Evolutionary conservation across 805 yeast genomes (phyloP), one percentile per base, ranked within the genome.

Genomic region (Starmerella stigmatis): DNA sequence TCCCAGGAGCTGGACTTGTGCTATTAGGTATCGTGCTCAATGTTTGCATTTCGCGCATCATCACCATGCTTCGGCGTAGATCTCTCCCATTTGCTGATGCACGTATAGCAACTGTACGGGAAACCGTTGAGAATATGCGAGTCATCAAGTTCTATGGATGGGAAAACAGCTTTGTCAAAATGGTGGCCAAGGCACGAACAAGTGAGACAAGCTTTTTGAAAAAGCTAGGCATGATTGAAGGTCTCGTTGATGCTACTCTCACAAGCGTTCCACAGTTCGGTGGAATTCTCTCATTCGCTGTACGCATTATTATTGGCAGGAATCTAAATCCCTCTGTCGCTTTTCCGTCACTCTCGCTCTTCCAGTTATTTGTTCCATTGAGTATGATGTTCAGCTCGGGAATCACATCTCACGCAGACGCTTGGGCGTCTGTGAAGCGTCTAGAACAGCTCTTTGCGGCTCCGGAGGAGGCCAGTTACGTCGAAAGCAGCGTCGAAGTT

Each of bases 61-160:
- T 86, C 51, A 73, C 82, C 52, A 59, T 51, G 2, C 68, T 71
- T 49, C 75, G 96, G 58, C 66, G 64, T 21, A 60, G 61, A n/a
- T 78, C 84, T 9, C 76, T 76, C 46, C 64, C 64, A 2, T 74
- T 66, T 56, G 88, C 95, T 2, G 97, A 88, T 61, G 62, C 67
- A 17, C 77, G 97, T 57, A 85, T 88, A 19, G 71, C 76, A 38
- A 69, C 75, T 40, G 78, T 86, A 61, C 80, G 83, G 53, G 97
- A 88, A 61, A 75, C 86, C 23, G 68, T 88, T 52, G 77, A 74
- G 57, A 77, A 81, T 52, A 74, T 88, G 71, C 84, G 82, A 58
- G 73, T 81, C 60, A 83, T 88, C 61, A 88, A 88, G 65, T 82
- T 74, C 60, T 88, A 86, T 60, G 83, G 94, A 1, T 88, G 96